A percentile compares a stretch with the other conserved stretches of the same genome.
phyloP scores from a whole-genome alignment of 345 rosid genomes.

The Corchorus olitorius region DNA sequence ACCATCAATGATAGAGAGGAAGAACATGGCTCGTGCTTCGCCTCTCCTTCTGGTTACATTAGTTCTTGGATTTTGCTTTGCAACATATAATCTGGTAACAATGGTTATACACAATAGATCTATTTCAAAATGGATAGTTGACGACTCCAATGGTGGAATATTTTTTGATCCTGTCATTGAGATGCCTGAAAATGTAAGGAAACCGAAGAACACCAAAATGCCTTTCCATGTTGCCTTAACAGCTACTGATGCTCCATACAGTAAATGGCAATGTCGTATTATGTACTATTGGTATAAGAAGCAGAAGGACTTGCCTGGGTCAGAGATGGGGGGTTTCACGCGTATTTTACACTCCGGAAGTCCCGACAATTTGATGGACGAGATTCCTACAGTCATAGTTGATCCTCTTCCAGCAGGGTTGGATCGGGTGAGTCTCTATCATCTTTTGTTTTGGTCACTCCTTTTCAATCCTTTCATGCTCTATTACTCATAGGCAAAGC shows the following conservation, averaged over 20 bases:
- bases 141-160: slow-evolving; percentile 34
- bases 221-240: slow-evolving; percentile 89
- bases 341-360: slow-evolving; percentile 89
- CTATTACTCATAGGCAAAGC: not conserved
- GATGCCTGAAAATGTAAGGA: slow-evolving; percentile 60
- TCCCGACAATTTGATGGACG: slow-evolving; percentile 86
- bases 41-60: slow-evolving; percentile 55
- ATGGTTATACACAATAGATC: slow-evolving; percentile 52
- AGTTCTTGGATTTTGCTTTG: slow-evolving; percentile 71
- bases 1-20: slow-evolving; percentile 34
- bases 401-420: slow-evolving; percentile 94
- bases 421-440: slow-evolving; percentile 60
- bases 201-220: slow-evolving; percentile 35
- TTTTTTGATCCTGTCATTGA: slow-evolving; percentile 65
- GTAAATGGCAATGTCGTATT: slow-evolving; percentile 95
- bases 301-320: slow-evolving; percentile 73
- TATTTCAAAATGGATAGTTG: slow-evolving; percentile 29
- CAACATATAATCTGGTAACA: slow-evolving; percentile 72
- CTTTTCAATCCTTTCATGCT: not conserved
- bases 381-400: slow-evolving; percentile 85
- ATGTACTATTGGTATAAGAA: slow-evolving; percentile 96
- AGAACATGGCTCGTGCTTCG: slow-evolving; percentile 57
- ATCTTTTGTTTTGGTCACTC: not conserved
- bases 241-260: slow-evolving; percentile 84
- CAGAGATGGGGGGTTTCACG: slow-evolving; percentile 95